phyloP scores from a whole-genome alignment of 2,329 filamentous ascomycete species.

The Aspergillus spinulosporus region DNA sequence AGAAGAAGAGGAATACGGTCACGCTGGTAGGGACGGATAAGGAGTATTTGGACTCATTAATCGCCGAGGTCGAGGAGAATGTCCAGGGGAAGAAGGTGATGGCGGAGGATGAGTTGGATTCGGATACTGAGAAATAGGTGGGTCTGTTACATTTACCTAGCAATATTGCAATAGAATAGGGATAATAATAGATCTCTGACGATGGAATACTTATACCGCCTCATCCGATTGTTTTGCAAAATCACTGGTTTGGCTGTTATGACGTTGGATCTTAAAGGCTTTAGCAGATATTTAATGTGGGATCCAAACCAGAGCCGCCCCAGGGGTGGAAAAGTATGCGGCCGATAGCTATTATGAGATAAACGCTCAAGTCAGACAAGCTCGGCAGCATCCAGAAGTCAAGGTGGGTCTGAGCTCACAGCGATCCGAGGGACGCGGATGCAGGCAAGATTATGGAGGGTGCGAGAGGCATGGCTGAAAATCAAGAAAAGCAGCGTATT shows the following conservation, averaged over 20 bases:
- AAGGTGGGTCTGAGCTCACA: no score
- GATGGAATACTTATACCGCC: neutral
- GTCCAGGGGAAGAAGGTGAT: slow-evolving; percentile 70
- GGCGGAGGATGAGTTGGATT: slow-evolving; percentile 71
- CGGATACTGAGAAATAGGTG: slow-evolving; percentile 27
- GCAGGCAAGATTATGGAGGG: neutral
- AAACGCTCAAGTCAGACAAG: no score
- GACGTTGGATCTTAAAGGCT: no score
- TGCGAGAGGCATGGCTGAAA: neutral
- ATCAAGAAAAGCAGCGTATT: slow-evolving; percentile 11
- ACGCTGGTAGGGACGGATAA: slow-evolving; percentile 78
- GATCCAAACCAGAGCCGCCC: no score
- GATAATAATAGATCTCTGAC: neutral
- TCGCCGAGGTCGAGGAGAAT: slow-evolving; percentile 73
- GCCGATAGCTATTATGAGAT: no score
- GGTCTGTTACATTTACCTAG: neutral
- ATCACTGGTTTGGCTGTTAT: no score
- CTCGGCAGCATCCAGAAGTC: no score
- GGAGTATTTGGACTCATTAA: slow-evolving; percentile 74
- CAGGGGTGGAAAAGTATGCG: no score
- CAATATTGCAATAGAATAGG: neutral
- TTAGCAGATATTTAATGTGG: no score
- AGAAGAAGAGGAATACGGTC: slow-evolving; percentile 82
- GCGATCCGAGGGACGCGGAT: no score
- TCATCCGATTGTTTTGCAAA: neutral